phyloP scores from a whole-genome alignment of 768 basidiomycete genomes.

The Daedalea quercina region DNA sequence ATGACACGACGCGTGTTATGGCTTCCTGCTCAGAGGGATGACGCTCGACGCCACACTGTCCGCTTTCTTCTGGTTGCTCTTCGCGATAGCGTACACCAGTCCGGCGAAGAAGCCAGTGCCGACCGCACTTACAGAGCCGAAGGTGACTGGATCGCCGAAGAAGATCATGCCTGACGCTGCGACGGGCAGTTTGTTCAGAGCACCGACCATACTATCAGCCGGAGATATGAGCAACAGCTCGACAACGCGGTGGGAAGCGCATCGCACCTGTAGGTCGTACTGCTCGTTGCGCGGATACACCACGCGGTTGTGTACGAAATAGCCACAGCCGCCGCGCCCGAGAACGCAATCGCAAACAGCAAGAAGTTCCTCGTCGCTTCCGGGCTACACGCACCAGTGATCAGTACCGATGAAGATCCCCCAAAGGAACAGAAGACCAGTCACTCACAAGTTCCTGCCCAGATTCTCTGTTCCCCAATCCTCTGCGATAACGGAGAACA shows the following conservation, averaged over 20 bases:
- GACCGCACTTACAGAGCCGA: conserved; percentile 86
- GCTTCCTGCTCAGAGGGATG: conserved; percentile 58
- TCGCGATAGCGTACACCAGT: conserved; percentile 87
- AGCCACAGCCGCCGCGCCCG: conserved; percentile 95
- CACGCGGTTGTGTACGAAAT: conserved; percentile 99
- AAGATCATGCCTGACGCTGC: conserved; percentile 99
- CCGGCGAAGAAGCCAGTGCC: conserved; percentile 88
- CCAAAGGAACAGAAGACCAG: not conserved
- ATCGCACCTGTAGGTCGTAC: conserved; percentile 91
- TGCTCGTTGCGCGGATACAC: conserved; percentile 94
- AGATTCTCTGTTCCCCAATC: conserved; percentile 84
- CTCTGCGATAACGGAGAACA: conserved; percentile 81
- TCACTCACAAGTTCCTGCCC: conserved; percentile 79
- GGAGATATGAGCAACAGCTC: not conserved
- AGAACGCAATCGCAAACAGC: conserved; percentile 86
- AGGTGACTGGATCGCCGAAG: conserved; percentile 85
- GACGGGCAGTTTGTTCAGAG: conserved; percentile 94
- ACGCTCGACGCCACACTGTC: conserved; percentile 47
- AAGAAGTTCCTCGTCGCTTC: conserved; percentile 70
- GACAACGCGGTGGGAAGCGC: conserved; percentile 1
- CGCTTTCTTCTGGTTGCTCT: conserved; percentile 83
- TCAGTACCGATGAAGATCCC: not conserved
- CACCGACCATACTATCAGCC: conserved; percentile 81
- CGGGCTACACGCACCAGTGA: conserved; percentile 48
- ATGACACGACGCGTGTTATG: conserved; percentile 8